Percentiles rank a stretch among this genome's conserved stretches.
Conservation (phyloP, 352 stramenopile species). For the Achlya hypogyna region DNA sequence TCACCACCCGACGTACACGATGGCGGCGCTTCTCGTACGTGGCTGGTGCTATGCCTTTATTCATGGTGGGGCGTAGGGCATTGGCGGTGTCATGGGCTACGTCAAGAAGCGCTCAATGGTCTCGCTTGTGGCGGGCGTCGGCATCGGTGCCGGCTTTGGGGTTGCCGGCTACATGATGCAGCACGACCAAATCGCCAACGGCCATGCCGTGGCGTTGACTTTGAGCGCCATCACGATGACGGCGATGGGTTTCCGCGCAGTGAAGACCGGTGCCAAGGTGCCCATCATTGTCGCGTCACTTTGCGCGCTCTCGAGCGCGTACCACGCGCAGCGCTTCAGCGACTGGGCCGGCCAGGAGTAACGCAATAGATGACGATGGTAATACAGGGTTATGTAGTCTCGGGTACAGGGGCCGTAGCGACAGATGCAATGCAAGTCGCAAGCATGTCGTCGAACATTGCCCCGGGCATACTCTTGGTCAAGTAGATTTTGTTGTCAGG, state of each 20-base stretch:
- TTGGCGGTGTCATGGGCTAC: slow-evolving; percentile 72
- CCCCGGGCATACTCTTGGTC: slow-evolving; percentile 75
- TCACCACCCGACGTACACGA: slow-evolving; percentile 80
- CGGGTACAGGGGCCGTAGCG: slow-evolving; percentile 25
- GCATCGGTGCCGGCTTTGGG: slow-evolving; percentile 70
- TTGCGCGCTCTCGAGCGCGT: slow-evolving; percentile 64
- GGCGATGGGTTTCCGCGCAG: slow-evolving; percentile 72
- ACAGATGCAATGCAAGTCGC: slow-evolving; percentile 74
- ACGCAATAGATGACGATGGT: not conserved
- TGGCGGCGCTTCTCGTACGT: slow-evolving; percentile 46
- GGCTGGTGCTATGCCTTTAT: not conserved
- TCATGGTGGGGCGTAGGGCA: slow-evolving; percentile 22
- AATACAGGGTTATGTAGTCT: slow-evolving; percentile 15
- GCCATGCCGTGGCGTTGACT: slow-evolving; percentile 69
- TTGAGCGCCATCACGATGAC: slow-evolving; percentile 79
- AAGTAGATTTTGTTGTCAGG: slow-evolving; percentile 66
- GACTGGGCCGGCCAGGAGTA: slow-evolving; percentile 83
- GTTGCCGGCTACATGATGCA: slow-evolving; percentile 70
- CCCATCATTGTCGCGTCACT: slow-evolving; percentile 66
- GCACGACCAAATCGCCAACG: slow-evolving; percentile 70
- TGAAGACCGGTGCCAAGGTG: slow-evolving; percentile 60
- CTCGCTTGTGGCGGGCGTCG: slow-evolving; percentile 70
- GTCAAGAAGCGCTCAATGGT: slow-evolving; percentile 68
- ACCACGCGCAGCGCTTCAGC: slow-evolving; percentile 71
- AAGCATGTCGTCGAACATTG: slow-evolving; percentile 86